Base-by-base conservation (phyloP, 805 yeast species). In the Candida takata region DNA sequence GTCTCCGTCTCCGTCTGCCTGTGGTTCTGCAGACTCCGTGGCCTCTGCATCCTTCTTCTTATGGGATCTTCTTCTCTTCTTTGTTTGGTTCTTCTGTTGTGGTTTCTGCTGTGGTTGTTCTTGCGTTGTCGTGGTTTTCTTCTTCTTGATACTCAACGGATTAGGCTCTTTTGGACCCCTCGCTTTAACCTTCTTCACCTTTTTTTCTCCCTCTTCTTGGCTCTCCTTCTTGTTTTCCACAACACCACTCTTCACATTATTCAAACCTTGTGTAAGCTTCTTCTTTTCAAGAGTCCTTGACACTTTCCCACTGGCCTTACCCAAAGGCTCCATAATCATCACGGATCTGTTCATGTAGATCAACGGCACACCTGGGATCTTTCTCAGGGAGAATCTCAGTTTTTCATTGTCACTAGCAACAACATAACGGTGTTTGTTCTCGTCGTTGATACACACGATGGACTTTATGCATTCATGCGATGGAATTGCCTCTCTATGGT, bases 261-360 rank as follows among this genome's bases (percentile, higher is more conserved):
- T 90, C 55, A 92, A 69, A 1, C 97, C 97, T 17, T 70, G 72
- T 3, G 74, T 74, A 34, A 92, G 65, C 51, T 92, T 92, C 30
- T 69, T 65, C 2, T 62, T 55, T 58, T 92, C 98, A 27, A 69
- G 63, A 20, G 58, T 48, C 31, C 52, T 52, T 36, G 77, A 74
- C 12, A 69, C 65, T 30, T 54, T 57, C 10, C 65, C 67, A 29
- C 90, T 81, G 6, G 84, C 84, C 26, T 70, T 72, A 35, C 95
- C 83, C 47, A 87, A 63, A 7, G 97, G 96, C 60, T 92, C 98
- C 92, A 92, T 77, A 19, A 92, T 79, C 90, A 92, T 84, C 13
- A 92, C 98, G 1, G 95, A 77, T 42, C 96, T 70, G 52, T 83
- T 79, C 75, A 92, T 77, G 57, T 83, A 88, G 8, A 90, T 65